Evolutionary conservation across 1,139 yeast genomes (phyloP).

Genomic region (Kodamaea anthophila): DNA sequence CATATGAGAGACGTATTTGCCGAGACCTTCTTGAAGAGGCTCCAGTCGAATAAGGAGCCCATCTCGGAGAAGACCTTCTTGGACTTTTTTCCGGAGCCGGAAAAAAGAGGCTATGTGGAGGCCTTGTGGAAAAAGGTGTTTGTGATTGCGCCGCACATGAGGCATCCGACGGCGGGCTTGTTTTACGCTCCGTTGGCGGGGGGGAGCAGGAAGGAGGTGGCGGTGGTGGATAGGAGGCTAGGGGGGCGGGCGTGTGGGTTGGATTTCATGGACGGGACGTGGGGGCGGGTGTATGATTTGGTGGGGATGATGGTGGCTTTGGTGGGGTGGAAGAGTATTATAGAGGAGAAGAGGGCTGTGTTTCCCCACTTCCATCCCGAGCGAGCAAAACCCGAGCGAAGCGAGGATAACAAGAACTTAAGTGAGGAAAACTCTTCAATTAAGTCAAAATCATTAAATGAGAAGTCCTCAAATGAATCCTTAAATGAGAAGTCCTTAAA

Average conservation of each 20-base stretch:
- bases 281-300: constrained; percentile 41
- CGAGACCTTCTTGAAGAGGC: constrained; percentile 21
- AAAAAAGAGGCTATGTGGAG: constrained; percentile 6
- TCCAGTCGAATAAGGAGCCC: constrained; percentile 18
- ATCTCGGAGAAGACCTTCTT: constrained; percentile 28
- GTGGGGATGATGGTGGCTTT: constrained; percentile 32
- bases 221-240: constrained; percentile 32
- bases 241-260: constrained; percentile 29
- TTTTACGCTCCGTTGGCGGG: constrained; percentile 33
- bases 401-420: no score
- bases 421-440: no score
- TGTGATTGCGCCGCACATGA: constrained; percentile 22
- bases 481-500: no score
- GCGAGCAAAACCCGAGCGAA: no score
- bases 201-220: constrained; percentile 28
- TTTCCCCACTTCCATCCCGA: no score
- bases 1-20: constrained; percentile 25
- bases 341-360: constrained; percentile 19
- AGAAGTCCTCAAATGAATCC: no score
- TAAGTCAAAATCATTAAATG: no score
- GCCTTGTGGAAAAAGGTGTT: constrained; percentile 30
- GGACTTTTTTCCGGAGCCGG: constrained; percentile 29
- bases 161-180: constrained; percentile 37
- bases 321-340: constrained; percentile 37
- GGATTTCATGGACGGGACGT: constrained; percentile 27